Base-by-base conservation (phyloP, 768 basidiomycete species). In the Tylopilus cervinicoccineus region DNA sequence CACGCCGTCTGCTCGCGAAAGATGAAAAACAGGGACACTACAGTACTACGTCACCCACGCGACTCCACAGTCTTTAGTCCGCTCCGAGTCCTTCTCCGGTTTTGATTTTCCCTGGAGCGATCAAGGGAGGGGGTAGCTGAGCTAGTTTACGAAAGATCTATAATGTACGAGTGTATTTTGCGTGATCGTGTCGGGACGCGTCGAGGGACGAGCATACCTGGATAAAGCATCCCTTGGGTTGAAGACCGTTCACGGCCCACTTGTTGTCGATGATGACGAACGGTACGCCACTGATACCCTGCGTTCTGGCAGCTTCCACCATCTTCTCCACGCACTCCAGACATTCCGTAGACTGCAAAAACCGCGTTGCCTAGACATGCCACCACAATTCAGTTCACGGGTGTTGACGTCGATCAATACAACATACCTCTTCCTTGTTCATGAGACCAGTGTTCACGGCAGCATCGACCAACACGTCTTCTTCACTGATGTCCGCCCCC, bases 221-320 rank as follows among this genome's bases (percentile, higher is more conserved):
- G 19, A 64, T 53, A 52, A 71, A 76, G 23, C 63, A 68, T 20
- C 74, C 75, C 26, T 63, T 55, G 2, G 67, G 60, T 45, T 77
- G 76, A 24, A 72, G 68, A 34, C 75, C 75, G 14, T 67, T 70
- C 44, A 76, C 57, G 4, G 72, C 76, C 67, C 71, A 76, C 46
- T 70, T 72, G 26, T 67, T 63, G 31, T 76, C 66, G 45, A 77
- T 69, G 23, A 78, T 72, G 44, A 75, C 68, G 56, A 76, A 78
- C 14, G 78, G 78, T 0, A 79, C 76, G 26, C 78, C 77, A 11
- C 60, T 68, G 47, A 79, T 72, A 23, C 76, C 74, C 3, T 67
- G 60, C n/a, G 58, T 51, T 47, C 65, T 68, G 12, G 75, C 74
- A 20, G 68, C 65, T 16, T 56, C 55, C 9, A 74, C 66, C 50